Evolutionary conservation across 495 filamentous ascomycete species (phyloP), one percentile per base, ranked within the genome.

Genomic region (Talaromyces ruber): DNA sequence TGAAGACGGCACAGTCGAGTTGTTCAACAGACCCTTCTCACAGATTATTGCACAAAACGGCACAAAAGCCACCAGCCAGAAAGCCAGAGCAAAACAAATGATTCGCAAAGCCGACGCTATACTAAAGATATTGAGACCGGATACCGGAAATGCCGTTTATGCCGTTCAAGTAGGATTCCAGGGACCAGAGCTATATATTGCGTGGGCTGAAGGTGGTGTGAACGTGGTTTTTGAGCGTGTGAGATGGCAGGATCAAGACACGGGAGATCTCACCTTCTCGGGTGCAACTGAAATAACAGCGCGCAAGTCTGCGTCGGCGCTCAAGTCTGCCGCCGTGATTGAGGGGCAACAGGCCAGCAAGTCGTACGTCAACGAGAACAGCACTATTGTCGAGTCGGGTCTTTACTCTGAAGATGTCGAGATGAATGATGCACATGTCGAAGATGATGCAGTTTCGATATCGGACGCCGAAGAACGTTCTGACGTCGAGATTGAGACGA

Each of bases 301-400:
- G 64, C 76, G 65, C 55, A 84, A 81, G 65, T 72, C 73, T 28
- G 72, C 69, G 59, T 74, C 73, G 12, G 71, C 74, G 16, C 65
- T 83, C 26, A 68, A 71, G 61, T 75, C 73, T 3, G 72, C 64
- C 18, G 73, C 71, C 34, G 85, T 82, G 71, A 85, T 85, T 62
- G 85, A 82, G 52, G 79, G 82, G 32, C 90, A 86, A 64, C 76
- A 84, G 22, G 66, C 81, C 32, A 82, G 78, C 45, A 81, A 87
- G 64, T 78, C 67, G 60, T 81, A 81, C 34, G 85, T 96, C 51
- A 86, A 96, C 72, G 91, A 96, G 69, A 85, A 88, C 16, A 84
- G 77, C 60, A 79, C 89, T 45, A 81, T 87, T 4, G 88, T 97
- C n/a, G 65, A 75, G 64, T 66, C 71, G 51, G 77, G 77, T 21